A percentile compares a stretch with the other conserved stretches of the same genome.
phyloP scores from a whole-genome alignment of 2,329 filamentous ascomycete species.

The Fusarium ambrosium region DNA sequence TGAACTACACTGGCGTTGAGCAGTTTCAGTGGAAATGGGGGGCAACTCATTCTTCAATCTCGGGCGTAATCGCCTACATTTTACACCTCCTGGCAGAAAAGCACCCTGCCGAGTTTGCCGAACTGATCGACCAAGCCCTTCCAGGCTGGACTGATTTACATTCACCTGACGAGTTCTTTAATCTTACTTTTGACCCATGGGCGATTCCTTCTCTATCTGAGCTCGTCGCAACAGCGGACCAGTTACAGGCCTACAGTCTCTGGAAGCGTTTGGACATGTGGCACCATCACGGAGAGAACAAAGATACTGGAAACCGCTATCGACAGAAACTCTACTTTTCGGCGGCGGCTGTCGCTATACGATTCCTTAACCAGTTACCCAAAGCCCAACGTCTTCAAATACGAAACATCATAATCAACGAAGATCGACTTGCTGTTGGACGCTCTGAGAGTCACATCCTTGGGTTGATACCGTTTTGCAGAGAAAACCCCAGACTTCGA shows the following conservation, averaged over 20 bases:
- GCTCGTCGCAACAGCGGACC: neutral
- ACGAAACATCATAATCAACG: neutral
- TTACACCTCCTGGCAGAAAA: neutral
- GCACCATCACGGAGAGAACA: neutral
- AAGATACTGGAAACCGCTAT: neutral
- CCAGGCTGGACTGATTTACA: neutral
- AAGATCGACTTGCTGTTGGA: neutral
- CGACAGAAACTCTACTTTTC: conserved; percentile 12
- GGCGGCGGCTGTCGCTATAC: conserved; percentile 1
- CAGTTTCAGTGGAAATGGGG: neutral
- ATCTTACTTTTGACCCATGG: neutral
- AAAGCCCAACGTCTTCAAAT: neutral
- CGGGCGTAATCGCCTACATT: neutral
- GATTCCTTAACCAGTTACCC: neutral
- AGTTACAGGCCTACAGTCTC: neutral
- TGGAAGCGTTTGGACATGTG: neutral
- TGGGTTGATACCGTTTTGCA: conserved; percentile 26
- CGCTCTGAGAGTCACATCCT: neutral
- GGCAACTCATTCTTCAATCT: neutral
- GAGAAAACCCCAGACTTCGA: conserved; percentile 10
- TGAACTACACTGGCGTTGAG: neutral
- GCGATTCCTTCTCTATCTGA: neutral
- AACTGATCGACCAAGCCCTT: neutral
- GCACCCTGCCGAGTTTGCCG: rapidly evolving
- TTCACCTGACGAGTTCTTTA: neutral